A percentile compares a stretch with the other conserved stretches of the same genome.
These are phyloP conservation scores for Amoebophrya sp. DNA, from an alignment of 169 alveolate species.

Conservation along the genomic window DNA sequence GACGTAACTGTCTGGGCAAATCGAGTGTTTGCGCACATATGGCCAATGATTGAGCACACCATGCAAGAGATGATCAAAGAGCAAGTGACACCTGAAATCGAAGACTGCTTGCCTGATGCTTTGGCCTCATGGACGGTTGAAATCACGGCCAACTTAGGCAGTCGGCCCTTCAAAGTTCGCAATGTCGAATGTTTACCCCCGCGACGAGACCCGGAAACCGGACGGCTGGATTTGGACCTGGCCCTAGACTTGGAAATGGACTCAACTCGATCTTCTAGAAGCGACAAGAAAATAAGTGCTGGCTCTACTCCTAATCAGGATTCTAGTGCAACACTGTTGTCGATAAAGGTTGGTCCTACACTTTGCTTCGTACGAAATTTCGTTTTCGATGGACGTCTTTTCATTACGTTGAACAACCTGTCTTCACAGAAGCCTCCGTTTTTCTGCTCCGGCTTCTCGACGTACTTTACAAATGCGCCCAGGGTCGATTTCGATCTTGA, in stretches of 20 bases:
- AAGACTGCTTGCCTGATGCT: neutral
- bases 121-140: neutral
- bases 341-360: neutral
- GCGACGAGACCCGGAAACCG: neutral
- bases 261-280: too few species aligned
- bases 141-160: neutral
- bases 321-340: too few species aligned
- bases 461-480: neutral
- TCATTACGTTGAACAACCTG: neutral
- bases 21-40: neutral
- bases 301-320: too few species aligned
- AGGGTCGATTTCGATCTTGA: neutral
- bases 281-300: too few species aligned
- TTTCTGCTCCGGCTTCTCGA: neutral
- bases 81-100: neutral
- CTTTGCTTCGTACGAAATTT: neutral
- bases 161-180: neutral
- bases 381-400: neutral
- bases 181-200: neutral
- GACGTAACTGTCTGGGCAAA: neutral
- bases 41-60: neutral
- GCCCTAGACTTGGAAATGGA: neutral
- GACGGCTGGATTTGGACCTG: neutral
- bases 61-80: neutral
- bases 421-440: neutral